Base-by-base conservation (phyloP, 139 green algal genomes). In the Prasinococcaceae sp. region DNA sequence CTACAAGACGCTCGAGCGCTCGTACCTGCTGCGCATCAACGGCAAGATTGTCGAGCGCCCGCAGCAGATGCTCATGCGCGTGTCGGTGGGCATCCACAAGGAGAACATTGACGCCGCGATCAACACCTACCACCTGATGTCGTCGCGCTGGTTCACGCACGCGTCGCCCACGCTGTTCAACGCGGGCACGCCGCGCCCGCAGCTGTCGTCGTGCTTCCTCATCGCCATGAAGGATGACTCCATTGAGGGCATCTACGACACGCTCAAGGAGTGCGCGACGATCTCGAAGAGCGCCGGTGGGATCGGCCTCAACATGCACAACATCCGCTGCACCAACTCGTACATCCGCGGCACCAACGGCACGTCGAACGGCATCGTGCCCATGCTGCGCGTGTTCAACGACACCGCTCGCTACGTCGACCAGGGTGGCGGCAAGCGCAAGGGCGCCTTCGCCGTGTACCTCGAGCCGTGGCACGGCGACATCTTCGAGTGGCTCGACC, bases 11-110 rank as follows among this genome's bases (percentile, higher is more conserved):
- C 78, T 99, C 52, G 90, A 99, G 79, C 76, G 90, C 5, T 98
- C 90, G 2, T 99, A 99, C 75, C 74, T 99, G 50, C 81, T 99
- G 43, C 73, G 83, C 20, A 74, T 97, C n/a, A 86, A 94, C 19
- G 85, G 83, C 53, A 74, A 79, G 46, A 80, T 98, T n/a, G 74
- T 98, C 30, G 90, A 99, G 76, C 74, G 90, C 23, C 90, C 90
- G 10, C 90, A 99, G 81, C 90, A 99, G 72, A 95, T 99, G 89
- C 80, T 99, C n/a, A 99, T 99, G 90, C 78, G 90, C 27, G 90
- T 99, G 30, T 55, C 88, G 0, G 68, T 96, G 9, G 88, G 88
- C 47, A 95, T 96, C 46, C 88, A 95, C 76, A 84, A 89, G 75
- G 27, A 72, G 12, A 71, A 90, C 62, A 65, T 90, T 17, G 78